Percentiles rank a stretch among this genome's conserved stretches.
Evolutionary conservation across 2,329 filamentous ascomycete species (phyloP).

Genomic region (Didymella glomerata): DNA sequence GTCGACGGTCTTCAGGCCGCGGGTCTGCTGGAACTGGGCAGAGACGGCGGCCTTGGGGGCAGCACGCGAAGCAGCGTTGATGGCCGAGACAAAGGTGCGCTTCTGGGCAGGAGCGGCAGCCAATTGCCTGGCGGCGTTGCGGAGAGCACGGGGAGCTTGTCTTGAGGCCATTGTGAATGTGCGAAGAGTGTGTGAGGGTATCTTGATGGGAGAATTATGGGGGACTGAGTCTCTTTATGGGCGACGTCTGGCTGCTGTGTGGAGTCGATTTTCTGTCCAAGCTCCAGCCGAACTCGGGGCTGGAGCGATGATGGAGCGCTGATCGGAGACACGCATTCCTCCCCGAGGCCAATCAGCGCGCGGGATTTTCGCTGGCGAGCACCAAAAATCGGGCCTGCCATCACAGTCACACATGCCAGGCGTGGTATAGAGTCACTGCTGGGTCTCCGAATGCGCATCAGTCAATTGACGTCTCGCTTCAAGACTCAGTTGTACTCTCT

Average conservation of each 20-base stretch:
- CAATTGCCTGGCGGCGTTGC: conserved; percentile 65
- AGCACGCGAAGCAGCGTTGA: conserved; percentile 60
- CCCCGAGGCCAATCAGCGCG: conserved; percentile 20
- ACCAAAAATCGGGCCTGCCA: conserved; percentile 6
- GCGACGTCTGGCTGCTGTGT: conserved; percentile 19
- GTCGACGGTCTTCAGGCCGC: conserved; percentile 98
- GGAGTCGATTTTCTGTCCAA: conserved; percentile 26
- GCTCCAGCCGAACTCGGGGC: conserved; percentile 23
- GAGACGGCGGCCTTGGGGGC: conserved; percentile 57
- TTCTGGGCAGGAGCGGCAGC: conserved; percentile 60
- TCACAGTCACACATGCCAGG: conserved; percentile 20
- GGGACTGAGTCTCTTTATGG: conserved; percentile 41
- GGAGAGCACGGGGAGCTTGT: conserved; percentile 71
- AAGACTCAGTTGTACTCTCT: neutral
- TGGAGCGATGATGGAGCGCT: conserved; percentile 14
- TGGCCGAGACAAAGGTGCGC: conserved; percentile 67
- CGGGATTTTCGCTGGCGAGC: neutral
- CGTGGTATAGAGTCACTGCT: neutral
- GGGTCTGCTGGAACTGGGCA: conserved; percentile 70
- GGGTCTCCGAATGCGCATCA: conserved; percentile 3
- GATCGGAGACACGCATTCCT: conserved; percentile 18
- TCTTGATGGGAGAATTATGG: conserved; percentile 38
- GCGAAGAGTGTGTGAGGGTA: conserved; percentile 48
- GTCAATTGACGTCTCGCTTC: neutral
- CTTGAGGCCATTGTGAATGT: conserved; percentile 76